A percentile compares a stretch with the other conserved stretches of the same genome.
These are phyloP conservation scores for Claviceps maximensis DNA, from an alignment of 2,329 filamentous ascomycete species.

Conservation along the genomic window DNA sequence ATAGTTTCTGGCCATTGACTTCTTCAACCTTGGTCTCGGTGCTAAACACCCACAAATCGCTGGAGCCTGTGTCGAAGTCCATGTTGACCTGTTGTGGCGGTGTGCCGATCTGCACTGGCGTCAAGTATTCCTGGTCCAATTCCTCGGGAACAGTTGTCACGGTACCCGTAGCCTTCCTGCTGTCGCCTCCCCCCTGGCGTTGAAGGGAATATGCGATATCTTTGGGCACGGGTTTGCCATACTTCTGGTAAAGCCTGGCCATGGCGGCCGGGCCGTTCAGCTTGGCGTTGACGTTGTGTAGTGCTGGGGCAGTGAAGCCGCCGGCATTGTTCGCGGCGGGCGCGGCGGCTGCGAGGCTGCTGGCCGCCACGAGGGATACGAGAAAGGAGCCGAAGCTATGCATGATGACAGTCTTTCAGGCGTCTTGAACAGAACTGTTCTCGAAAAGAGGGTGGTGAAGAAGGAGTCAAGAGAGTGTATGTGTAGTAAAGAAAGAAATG, in stretches of 20 bases:
- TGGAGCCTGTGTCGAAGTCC: constrained; percentile 14
- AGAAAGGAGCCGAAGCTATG: constrained; percentile 11
- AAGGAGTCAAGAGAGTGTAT: no score
- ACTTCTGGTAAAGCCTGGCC: constrained; percentile 9
- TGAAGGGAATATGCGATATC: not conserved
- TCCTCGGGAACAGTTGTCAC: constrained; percentile 4
- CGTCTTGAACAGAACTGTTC: not conserved
- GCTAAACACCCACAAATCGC: constrained; percentile 24
- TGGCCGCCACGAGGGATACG: constrained; percentile 9
- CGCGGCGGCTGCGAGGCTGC: constrained; percentile 6
- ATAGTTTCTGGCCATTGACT: constrained; percentile 27
- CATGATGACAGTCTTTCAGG: constrained; percentile 5
- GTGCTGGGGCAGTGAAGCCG: constrained; percentile 3
- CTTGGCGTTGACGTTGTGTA: constrained; percentile 5
- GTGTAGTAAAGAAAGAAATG: no score
- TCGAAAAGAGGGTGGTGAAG: no score
- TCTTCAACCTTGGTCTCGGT: constrained; percentile 25
- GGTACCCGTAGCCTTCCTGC: constrained; percentile 5
- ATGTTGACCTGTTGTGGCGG: constrained; percentile 10
- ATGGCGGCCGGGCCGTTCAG: constrained; percentile 7
- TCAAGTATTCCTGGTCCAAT: constrained; percentile 8
- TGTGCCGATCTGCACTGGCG: constrained; percentile 10
- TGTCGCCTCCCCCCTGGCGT: not conserved
- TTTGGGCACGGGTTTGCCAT: not conserved
- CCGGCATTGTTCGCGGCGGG: constrained; percentile 1